These are phyloP conservation scores for Puccinia coronata DNA, from an alignment of 1,284 basidiomycete species.

Conservation along the genomic window DNA sequence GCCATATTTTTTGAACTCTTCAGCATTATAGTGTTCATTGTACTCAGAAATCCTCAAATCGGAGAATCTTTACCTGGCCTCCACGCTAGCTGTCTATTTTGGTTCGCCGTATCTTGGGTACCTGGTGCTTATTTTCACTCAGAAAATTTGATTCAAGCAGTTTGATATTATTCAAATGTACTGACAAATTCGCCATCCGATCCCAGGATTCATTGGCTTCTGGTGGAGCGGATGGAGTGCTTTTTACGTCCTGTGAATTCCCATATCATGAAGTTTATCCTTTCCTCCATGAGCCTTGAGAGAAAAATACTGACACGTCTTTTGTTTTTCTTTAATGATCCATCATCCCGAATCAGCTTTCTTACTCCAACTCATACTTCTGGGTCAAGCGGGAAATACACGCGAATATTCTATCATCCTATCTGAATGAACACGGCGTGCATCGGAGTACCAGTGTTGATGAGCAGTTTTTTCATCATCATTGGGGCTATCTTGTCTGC, in stretches of 20 bases:
- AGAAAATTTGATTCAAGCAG: neutral
- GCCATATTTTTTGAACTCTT: neutral
- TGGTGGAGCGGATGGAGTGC: constrained; percentile 20
- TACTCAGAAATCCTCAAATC: neutral
- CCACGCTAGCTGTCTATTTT: neutral
- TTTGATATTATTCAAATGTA: neutral
- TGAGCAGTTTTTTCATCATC: neutral
- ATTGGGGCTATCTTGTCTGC: neutral
- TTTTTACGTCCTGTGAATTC: constrained; percentile 2
- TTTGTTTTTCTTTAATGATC: neutral
- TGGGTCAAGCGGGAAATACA: neutral
- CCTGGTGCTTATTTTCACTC: neutral
- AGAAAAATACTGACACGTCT: too few relatives aligned
- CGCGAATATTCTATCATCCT: neutral
- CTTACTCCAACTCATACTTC: neutral
- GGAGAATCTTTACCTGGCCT: neutral
- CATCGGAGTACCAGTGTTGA: constrained; percentile 12
- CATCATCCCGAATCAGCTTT: neutral
- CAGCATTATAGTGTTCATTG: neutral
- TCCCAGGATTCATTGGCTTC: constrained; percentile 12
- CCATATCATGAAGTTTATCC: neutral
- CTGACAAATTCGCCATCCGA: neutral
- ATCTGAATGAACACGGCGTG: neutral
- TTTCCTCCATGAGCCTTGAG: neutral
- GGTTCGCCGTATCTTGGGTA: neutral